Evolutionary conservation across 768 basidiomycete species (phyloP).

Genomic region (Cubamyces sp.): DNA sequence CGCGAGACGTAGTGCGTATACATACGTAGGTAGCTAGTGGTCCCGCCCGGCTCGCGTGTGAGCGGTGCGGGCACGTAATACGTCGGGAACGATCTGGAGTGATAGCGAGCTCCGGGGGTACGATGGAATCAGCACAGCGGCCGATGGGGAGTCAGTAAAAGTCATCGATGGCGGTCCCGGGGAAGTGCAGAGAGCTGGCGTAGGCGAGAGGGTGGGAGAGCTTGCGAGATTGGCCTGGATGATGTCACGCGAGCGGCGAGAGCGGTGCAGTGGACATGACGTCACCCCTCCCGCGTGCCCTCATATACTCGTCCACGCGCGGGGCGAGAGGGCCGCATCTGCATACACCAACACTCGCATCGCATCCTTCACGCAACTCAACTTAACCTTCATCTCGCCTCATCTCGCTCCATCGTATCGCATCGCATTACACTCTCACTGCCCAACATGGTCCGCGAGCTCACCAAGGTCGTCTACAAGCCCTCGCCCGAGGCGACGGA

Average conservation of each 20-base stretch:
- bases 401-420: conserved; percentile 21
- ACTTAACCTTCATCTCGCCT: not conserved
- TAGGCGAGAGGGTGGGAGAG: conserved; percentile 7
- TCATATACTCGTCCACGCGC: conserved; percentile 20
- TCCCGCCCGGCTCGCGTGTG: no score
- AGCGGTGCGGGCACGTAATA: not conserved
- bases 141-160: not conserved
- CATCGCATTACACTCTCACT: conserved; percentile 4
- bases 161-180: not conserved
- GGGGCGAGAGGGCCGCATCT: not conserved
- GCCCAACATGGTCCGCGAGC: conserved; percentile 38
- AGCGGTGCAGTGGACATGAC: conserved; percentile 18
- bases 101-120: not conserved
- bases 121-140: not conserved
- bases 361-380: not conserved
- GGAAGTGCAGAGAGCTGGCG: conserved; percentile 2
- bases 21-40: no score
- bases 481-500: conserved; percentile 72
- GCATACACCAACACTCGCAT: not conserved
- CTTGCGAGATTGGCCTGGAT: conserved; percentile 22
- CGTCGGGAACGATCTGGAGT: conserved; percentile 17
- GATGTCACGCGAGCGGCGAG: conserved; percentile 25
- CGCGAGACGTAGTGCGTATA: not conserved
- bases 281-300: conserved; percentile 20
- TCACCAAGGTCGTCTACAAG: conserved; percentile 81